A percentile compares a stretch with the other conserved stretches of the same genome.
Conservation (phyloP, 2,329 filamentous ascomycete genomes). For the Fusarium albosuccineum region DNA sequence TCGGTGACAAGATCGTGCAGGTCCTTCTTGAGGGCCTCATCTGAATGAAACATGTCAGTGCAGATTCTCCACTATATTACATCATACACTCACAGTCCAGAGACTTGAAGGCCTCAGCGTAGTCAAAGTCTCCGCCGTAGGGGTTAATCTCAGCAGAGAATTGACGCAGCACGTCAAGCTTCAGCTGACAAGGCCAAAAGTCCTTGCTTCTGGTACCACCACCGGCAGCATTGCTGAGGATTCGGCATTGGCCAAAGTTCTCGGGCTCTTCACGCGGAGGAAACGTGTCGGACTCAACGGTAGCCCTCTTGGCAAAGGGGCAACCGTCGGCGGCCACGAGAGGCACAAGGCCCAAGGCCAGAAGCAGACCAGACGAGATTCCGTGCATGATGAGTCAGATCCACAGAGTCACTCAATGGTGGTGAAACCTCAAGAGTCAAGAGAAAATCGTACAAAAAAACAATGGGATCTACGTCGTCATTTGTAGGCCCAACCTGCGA, state of each 20-base stretch:
- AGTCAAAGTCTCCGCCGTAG: conserved; percentile 75
- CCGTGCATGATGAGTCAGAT: conserved; percentile 27
- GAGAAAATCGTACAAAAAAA: neutral
- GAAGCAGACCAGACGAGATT: conserved; percentile 24
- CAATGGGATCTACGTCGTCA: conserved; percentile 25
- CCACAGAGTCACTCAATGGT: neutral
- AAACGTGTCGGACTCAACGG: conserved; percentile 12
- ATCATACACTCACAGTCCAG: conserved; percentile 63
- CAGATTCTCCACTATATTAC: neutral
- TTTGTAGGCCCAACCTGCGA: conserved; percentile 24
- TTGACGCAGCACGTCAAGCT: conserved; percentile 80
- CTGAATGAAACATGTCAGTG: conserved; percentile 43
- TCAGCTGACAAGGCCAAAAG: conserved; percentile 80
- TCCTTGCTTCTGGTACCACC: conserved; percentile 76
- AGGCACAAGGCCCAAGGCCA: conserved; percentile 35
- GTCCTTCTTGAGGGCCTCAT: conserved; percentile 79
- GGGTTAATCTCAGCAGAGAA: conserved; percentile 75
- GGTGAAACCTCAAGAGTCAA: conserved; percentile 4
- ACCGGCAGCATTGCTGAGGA: conserved; percentile 61
- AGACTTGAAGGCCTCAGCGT: conserved; percentile 77
- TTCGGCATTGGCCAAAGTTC: conserved; percentile 39
- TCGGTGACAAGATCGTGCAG: conserved; percentile 79
- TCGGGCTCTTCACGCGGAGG: too few relatives aligned
- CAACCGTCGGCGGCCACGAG: conserved; percentile 32
- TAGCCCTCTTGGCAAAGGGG: conserved; percentile 40